phyloP scores from a whole-genome alignment of 257 asterid species.

The Scutellaria galericulata region DNA sequence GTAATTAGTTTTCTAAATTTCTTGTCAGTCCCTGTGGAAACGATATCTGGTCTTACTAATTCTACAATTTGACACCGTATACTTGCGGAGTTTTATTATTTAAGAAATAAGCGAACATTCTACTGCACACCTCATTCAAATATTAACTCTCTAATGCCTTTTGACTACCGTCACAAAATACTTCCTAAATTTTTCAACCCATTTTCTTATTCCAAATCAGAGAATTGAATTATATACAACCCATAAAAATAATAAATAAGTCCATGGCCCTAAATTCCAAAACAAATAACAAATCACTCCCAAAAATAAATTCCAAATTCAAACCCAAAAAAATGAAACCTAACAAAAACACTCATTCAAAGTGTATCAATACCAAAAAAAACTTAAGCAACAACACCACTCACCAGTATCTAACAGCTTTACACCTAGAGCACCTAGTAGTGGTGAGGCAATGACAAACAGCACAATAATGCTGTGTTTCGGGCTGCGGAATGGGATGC shows the following conservation, averaged over 20 bases:
- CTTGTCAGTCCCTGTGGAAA: too few species aligned
- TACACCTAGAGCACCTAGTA: slow-evolving; percentile 63
- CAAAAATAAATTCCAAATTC: not conserved
- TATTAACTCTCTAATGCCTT: too few species aligned
- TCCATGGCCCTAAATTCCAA: slow-evolving; percentile 25
- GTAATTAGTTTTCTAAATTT: too few species aligned
- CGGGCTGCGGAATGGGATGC: slow-evolving; percentile 42
- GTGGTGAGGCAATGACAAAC: slow-evolving; percentile 58
- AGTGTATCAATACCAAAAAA: not conserved
- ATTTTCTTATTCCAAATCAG: slow-evolving; percentile 9
- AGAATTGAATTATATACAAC: slow-evolving; percentile 1
- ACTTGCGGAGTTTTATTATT: too few species aligned
- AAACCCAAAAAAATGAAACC: not conserved
- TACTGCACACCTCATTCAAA: too few species aligned
- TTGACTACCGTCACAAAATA: slow-evolving; percentile 20
- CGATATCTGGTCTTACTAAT: too few species aligned
- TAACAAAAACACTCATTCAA: slow-evolving; percentile 7
- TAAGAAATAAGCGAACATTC: too few species aligned
- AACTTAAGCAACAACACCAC: slow-evolving; percentile 19
- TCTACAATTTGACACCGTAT: too few species aligned
- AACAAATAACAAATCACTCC: slow-evolving; percentile 29
- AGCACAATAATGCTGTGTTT: slow-evolving; percentile 48
- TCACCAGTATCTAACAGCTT: slow-evolving; percentile 66
- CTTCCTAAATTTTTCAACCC: not conserved
- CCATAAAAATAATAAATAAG: slow-evolving; percentile 2